Evolutionary conservation across 441 rosid species (phyloP), one percentile per base, ranked within the genome.

Genomic region (Euphorbia schlechtendalii): DNA sequence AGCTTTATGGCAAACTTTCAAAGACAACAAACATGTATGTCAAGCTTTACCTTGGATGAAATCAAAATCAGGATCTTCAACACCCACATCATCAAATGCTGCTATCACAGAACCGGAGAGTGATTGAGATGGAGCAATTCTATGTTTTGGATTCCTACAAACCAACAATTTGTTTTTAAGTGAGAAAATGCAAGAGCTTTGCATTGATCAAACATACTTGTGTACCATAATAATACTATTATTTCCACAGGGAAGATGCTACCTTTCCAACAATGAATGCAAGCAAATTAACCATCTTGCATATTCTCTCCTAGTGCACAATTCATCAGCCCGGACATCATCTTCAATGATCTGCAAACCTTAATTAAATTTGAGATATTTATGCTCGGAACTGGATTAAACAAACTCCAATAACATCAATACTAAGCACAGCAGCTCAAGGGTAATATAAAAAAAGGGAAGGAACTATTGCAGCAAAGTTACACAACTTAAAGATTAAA

Each of bases 291-390:
- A 73, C 96, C 97, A 93, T 75, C 96, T 84, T 48, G 90, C 95
- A 74, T 86, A 93, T 72, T 90, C 97, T 76, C 96, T 79, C 72
- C 85, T 88, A 46, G 93, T 80, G 83, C 99, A 90, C 71, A 93
- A 74, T 53, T 83, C 93, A 24, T 82, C 84, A 62, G 81, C 84
- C 75, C 62, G 64, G 41, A 77, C 76, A 69, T 74, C 82, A 32
- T 87, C 95, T 78, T 84, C 88, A 72, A 86, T 73, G 57, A 90
- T 90, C 97, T 93, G 90, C 77, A 80, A 56, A 80, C 52, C 80
- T 80, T 81, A 77, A 73, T 69, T 48, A 74, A 72, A 74, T 32
- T 72, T 53, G 65, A 70, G 40, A 76, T 25, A 67, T 24, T 72
- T 77, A 81, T 78, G 85, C 83, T 78, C 76, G 79, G 78, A 79